Evolutionary conservation across 164 flowering plant genomes (phyloP).

Genomic region (Liquidambar formosana): DNA sequence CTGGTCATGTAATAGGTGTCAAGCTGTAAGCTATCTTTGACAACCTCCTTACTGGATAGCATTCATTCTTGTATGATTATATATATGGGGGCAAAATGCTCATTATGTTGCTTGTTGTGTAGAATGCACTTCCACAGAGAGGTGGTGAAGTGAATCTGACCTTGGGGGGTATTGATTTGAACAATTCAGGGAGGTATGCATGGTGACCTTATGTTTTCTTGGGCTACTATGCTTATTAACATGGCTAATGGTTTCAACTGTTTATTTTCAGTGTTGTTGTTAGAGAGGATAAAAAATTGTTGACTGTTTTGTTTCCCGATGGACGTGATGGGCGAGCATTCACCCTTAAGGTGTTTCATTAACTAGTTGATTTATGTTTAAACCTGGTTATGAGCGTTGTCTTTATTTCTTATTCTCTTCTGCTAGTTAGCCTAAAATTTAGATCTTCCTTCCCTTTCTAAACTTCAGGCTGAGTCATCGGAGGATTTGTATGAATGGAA

Average conservation of each 20-base stretch:
- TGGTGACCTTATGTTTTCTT: conserved; percentile 3
- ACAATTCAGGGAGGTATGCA: conserved; percentile 94
- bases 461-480: conserved; percentile 84
- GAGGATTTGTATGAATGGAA: conserved; percentile 98
- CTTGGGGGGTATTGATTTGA: conserved; percentile 96
- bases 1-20: background rate
- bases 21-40: background rate
- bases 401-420: conserved; percentile 3
- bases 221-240: background rate
- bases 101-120: conserved; percentile 20
- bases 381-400: background rate
- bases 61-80: background rate
- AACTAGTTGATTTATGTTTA: conserved; percentile 5
- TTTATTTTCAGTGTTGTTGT: conserved; percentile 80
- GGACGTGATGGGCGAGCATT: conserved; percentile 99
- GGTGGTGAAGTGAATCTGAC: conserved; percentile 98
- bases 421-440: background rate
- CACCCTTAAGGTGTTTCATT: conserved; percentile 81
- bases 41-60: background rate
- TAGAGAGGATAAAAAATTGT: conserved; percentile 89
- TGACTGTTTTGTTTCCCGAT: conserved; percentile 97
- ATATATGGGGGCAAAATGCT: background rate
- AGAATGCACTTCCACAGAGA: conserved; percentile 93
- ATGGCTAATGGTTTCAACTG: conserved; percentile 8
- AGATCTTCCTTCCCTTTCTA: conserved; percentile 1